phyloP scores from a whole-genome alignment of 2,329 filamentous ascomycete genomes.

The Fusarium verticillioides region DNA sequence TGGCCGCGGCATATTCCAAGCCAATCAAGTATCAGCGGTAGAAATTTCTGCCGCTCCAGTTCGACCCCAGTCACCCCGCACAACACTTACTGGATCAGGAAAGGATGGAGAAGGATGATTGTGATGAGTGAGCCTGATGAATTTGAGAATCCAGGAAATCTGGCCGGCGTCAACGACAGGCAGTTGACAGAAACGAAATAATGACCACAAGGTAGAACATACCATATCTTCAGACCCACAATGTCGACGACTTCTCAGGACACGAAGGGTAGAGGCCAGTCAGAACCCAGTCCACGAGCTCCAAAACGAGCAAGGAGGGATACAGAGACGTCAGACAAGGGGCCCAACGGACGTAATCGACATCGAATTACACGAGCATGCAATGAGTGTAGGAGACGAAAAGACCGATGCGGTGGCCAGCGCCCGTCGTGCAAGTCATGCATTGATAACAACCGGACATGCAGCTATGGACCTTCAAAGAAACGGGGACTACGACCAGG shows the following conservation, averaged over 20 bases:
- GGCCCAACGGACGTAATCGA: not conserved
- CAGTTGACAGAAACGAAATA: not conserved
- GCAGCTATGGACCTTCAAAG: constrained; percentile 15
- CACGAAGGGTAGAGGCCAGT: not conserved
- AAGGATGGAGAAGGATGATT: not conserved
- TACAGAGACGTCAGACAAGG: not conserved
- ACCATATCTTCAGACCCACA: not conserved
- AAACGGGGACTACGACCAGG: not conserved
- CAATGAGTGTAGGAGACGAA: constrained; percentile 4
- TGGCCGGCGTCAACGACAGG: not conserved
- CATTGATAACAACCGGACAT: not conserved
- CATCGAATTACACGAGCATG: constrained; percentile 14
- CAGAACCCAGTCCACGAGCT: not conserved
- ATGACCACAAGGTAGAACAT: too few relatives aligned
- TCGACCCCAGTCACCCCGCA: not conserved
- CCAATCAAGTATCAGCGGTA: not conserved
- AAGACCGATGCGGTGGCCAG: constrained; percentile 7
- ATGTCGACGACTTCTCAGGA: not conserved
- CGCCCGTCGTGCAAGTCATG: not conserved
- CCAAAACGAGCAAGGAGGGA: constrained; percentile 6
- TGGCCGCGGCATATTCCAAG: too few relatives aligned
- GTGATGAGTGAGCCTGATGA: not conserved
- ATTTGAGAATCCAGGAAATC: too few relatives aligned
- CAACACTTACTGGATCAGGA: not conserved
- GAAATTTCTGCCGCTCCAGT: constrained; percentile 1